Evolutionary conservation across 106 monocot species (phyloP).

Genomic region (Dendrobium huoshanense): DNA sequence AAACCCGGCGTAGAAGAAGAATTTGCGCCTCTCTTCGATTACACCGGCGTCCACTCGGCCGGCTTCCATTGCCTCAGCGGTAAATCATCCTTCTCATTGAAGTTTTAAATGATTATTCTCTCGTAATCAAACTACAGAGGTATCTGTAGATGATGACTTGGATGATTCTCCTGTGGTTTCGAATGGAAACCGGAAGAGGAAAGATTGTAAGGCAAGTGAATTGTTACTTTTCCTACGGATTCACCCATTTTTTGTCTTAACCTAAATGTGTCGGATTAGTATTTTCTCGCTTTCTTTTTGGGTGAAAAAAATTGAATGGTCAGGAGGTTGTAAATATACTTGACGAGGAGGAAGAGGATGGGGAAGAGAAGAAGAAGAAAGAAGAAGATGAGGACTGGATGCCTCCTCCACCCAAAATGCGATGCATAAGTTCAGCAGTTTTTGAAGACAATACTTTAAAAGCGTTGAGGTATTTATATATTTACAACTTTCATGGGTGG

Average conservation of each 20-base stretch:
- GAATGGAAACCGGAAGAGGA: conserved; percentile 19
- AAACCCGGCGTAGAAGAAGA: conserved; percentile 34
- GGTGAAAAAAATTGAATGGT: conserved; percentile 7
- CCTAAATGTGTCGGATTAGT: background rate
- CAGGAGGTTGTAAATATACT: conserved; percentile 12
- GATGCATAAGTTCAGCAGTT: background rate
- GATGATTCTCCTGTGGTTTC: conserved; percentile 6
- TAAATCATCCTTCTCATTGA: conserved; percentile 7
- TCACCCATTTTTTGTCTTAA: background rate
- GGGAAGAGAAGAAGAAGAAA: conserved; percentile 8
- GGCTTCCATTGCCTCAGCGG: conserved; percentile 34
- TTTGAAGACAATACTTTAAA: conserved; percentile 40
- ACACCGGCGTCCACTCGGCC: conserved; percentile 67
- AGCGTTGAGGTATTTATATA: conserved; percentile 49
- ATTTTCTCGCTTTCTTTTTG: background rate
- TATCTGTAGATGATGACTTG: conserved; percentile 22
- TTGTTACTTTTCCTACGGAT: background rate
- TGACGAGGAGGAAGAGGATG: conserved; percentile 23
- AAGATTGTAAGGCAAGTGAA: background rate
- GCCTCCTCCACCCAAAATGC: conserved; percentile 39
- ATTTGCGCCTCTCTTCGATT: conserved; percentile 83
- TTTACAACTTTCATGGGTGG: background rate
- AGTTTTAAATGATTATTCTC: background rate
- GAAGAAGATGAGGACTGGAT: conserved; percentile 66
- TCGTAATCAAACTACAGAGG: background rate